Evolutionary conservation across 805 yeast species (phyloP), one percentile per base, ranked within the genome.

Genomic region (Yarrowia yakushimensis): DNA sequence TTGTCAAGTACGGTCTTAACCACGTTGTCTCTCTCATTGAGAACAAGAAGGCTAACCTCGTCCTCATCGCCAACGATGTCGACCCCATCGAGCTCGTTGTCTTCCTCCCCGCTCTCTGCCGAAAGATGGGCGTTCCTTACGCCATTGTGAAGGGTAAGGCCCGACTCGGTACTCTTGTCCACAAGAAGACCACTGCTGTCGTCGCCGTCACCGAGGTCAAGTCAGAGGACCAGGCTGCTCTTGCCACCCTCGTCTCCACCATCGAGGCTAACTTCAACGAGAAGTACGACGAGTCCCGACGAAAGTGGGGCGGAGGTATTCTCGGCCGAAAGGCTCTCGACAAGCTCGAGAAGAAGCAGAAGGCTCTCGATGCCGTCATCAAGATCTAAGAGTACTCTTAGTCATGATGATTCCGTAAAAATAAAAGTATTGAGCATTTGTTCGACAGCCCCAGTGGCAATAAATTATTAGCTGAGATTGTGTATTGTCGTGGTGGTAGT

Each of bases 271-370:
- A 90, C 94, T 93, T 87, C 81, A 78, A 80, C 73, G 96, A 89
- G 77, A 90, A 90, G 82, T 90, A 87, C 88, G 97, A 93, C 76
- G 97, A 94, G 73, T 76, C 84, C 77, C 93, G 96, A 86, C 91
- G 90, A 83, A 96, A 90, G 87, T 93, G 99, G 99, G 98, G 98
- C 85, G 99, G 99, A 85, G 99, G 99, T 85, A 77, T 90, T 80
- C 82, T 94, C 85, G 97, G 98, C 80, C 82, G 88, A 73, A 94
- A 93, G 85, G 90, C 97, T 75, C 84, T 83, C 75, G 94, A 86
- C 76, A 90, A 87, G 83, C 77, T 79, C 69, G 92, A 84, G 73
- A 90, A 88, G 86, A 85, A 79, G 76, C 86, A 85, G 69, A 85
- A 81, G 80, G 80, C 81, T 72, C 67, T 70, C 54, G 79, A 72